Base-by-base conservation (phyloP, 2,329 filamentous ascomycete genomes). In the Aspergillus spinulosporus region DNA sequence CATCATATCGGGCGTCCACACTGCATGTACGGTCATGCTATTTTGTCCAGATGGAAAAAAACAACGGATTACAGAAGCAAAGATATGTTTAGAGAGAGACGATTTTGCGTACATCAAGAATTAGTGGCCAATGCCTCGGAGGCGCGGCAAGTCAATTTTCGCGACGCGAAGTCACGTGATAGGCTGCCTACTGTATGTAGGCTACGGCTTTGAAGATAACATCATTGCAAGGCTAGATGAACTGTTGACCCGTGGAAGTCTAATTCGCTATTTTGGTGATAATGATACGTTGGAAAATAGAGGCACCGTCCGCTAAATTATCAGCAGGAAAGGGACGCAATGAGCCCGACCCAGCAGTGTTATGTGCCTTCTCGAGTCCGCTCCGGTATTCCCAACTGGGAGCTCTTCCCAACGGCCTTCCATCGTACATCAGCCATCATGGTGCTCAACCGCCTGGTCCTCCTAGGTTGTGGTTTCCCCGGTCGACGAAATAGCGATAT, bases 101-200 rank as follows among this genome's bases (percentile, higher is more conserved):
- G 12, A 34, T 34, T 28, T 15, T 37, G 44, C 52, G 52, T 47
- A 28, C 4, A 28, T 29, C 26, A 14, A 15, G 14, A 49, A 12
- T 15, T 14, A 42, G 36, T 34, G 42, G 34, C 40, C 12, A 39
- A 34, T 21, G 28, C 44, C 45, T 42, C 12, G 47, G 69, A 70
- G 44, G 63, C 56, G 57, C 57, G 59, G 53, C 52, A 57, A 37
- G n/a, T 44, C 43, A 39, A 52, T 58, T 64, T 54, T 58, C 58
- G 54, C 54, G 61, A 59, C 64, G 56, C 64, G 64, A 56, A 50
- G 49, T 62, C 64, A 66, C 61, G 61, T 66, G 64, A 21, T 21
- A 21, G 21, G 21, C 21, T 21, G 21, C 21, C 21, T 21, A 21
- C 14, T 12, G 5, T 3, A 21, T 12, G 32, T 31, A 9, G 12